Base-by-base conservation (phyloP, 495 filamentous ascomycete genomes). In the Daldinia decipiens region DNA sequence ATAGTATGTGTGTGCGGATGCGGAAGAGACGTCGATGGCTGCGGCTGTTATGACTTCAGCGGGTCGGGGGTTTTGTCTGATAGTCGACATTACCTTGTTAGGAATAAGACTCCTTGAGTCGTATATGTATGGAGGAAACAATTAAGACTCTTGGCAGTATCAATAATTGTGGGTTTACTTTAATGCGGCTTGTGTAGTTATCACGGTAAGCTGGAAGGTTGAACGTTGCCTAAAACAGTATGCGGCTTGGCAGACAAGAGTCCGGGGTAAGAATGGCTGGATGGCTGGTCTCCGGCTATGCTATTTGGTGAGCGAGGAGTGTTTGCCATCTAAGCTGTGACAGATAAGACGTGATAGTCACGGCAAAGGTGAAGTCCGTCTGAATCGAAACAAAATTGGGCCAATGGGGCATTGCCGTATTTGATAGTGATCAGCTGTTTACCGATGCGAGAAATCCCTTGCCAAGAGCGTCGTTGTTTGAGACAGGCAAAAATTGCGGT, bases 361-460 rank as follows among this genome's bases (percentile, higher is more conserved):
- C 65, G 71, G 61, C 57, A 66, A 21, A 59, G 27, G n/a, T 38
- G 9, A 24, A 31, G 38, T 59, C 71, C 66, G 71, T 40, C 62
- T 66, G 57, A 66, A 69, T 73, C 71, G 66, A 72, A 72, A 72
- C 70, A 65, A 31, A 59, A 59, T 57, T 72, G 24, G 57, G 21
- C 65, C 70, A 68, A 73, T 73, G 24, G 57, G 17, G 24, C 43
- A 73, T 54, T 34, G n/a, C 61, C 51, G 31, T 9, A 65, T 65
- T 69, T 61, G 70, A 68, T 62, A 34, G 58, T 39, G 65, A 73
- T 73, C 65, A 26, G 61, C 70, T 55, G 11, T 40, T 21, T 38
- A 15, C 61, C 61, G 61, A 61, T 53, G 57, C 40, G 31, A 56
- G 21, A 12, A 53, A 65, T 59, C 43, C 61, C 19, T 53, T 47